Conservation (phyloP, 768 basidiomycete species). For the Podaxis carcinomalis region DNA sequence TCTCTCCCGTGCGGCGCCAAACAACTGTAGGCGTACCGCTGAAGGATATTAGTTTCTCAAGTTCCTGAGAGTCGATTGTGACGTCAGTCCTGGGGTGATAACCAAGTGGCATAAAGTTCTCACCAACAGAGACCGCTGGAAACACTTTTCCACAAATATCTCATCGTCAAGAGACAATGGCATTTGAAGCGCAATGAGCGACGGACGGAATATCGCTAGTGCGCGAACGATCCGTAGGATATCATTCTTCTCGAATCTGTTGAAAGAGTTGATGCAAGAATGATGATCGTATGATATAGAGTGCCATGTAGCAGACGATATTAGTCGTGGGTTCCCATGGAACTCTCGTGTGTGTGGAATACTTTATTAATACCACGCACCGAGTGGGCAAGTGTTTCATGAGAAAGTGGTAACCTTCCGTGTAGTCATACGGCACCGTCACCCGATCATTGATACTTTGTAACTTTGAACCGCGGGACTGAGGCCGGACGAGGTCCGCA, state of each 20-base stretch:
- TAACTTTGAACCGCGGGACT: constrained; percentile 33
- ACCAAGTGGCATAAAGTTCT: constrained; percentile 11
- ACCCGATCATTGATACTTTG: constrained; percentile 65
- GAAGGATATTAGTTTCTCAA: constrained; percentile 95
- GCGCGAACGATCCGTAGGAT: constrained; percentile 92
- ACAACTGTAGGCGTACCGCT: constrained; percentile 97
- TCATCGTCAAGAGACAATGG: constrained; percentile 95
- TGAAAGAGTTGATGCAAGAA: constrained; percentile 15
- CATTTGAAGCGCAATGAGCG: constrained; percentile 97
- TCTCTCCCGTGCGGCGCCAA: constrained; percentile 97
- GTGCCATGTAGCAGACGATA: neutral
- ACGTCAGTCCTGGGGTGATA: constrained; percentile 4
- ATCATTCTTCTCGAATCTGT: constrained; percentile 94
- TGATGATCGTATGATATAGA: constrained; percentile 11
- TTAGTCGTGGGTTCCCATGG: constrained; percentile 33
- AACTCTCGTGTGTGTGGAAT: constrained; percentile 32
- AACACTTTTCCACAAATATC: constrained; percentile 92
- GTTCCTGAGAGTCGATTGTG: constrained; percentile 52
- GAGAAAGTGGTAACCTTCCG: constrained; percentile 92
- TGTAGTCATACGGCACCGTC: constrained; percentile 86
- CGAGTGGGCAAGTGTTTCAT: constrained; percentile 89
- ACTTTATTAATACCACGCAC: constrained; percentile 46
- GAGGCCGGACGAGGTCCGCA: constrained; percentile 26
- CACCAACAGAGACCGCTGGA: constrained; percentile 89
- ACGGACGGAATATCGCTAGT: constrained; percentile 93